Evolutionary conservation across 1,284 basidiomycete genomes (phyloP), one percentile per base, ranked within the genome.

Genomic region (Ceratobasidium papillatum): DNA sequence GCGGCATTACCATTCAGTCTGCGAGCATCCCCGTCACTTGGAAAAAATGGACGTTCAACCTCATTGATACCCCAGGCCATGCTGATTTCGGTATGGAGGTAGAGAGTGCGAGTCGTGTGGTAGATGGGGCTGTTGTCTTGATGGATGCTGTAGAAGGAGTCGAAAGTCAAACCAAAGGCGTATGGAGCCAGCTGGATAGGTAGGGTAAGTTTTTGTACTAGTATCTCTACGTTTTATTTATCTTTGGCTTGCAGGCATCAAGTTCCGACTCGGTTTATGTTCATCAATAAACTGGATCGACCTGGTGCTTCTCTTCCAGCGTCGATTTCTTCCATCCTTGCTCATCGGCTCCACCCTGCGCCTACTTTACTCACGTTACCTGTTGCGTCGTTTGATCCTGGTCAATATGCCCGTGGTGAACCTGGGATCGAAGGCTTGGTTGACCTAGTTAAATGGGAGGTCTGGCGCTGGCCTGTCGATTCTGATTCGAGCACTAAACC

Each of bases 1-100:
- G 94, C 62, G 94, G 94, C 3, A 96, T 96, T 77, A 96, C 95
- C 0, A 95, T 96, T 76, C 94, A 96, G 79, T 94, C 92, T 19
- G 94, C 94, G 14, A 94, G 94, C 81, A 94, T 96, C 71, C 94
- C 94, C 0, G 92, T 96, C n/a, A 87, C 88, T 80, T 96, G 95
- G 95, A 89, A 90, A 80, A 81, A 88, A 76, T 93, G 91, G 88
- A 89, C 86, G 2, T 93, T 94, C 82, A 95, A 95, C 78, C 86
- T 96, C 47, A 91, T 96, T 63, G 95, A 96, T 80, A 96, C 94
- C 4, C 94, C 94, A 7, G 94, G 94, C 19, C 94, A 96, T 81
- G 94, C 94, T 7, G 94, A 96, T 81, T 96, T 96, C 82, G 94
- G 94, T 1, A 95, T 96, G 91, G 94, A 96, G 79, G 95, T 96